These are phyloP conservation scores for Ophiorrhiza pumila DNA, from an alignment of 257 asterid species.

Conservation along the genomic window DNA sequence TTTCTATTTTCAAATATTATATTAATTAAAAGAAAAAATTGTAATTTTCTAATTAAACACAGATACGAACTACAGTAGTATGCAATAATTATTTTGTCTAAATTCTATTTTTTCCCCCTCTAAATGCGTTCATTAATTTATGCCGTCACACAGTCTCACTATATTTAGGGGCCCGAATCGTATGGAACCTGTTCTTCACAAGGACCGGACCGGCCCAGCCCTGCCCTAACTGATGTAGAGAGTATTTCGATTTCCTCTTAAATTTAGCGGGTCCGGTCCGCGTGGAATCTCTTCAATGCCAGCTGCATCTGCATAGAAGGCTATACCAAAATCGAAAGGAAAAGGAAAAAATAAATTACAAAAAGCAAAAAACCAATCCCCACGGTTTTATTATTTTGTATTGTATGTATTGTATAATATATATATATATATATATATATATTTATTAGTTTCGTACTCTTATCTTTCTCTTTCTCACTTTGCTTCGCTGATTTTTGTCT, in stretches of 20 bases:
- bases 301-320: neutral
- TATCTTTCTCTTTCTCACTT: constrained; percentile 14
- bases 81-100: too few species aligned
- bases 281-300: constrained; percentile 16
- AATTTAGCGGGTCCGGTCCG: constrained; percentile 21
- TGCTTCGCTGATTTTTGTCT: constrained; percentile 27
- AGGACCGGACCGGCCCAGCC: constrained; percentile 9
- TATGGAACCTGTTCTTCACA: neutral
- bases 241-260: too few species aligned
- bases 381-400: constrained; percentile 6
- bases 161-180: neutral
- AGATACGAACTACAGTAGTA: too few species aligned
- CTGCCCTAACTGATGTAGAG: neutral
- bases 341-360: neutral
- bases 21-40: too few species aligned
- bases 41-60: too few species aligned
- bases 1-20: too few species aligned
- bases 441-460: neutral
- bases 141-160: neutral
- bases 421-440: too few species aligned
- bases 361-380: neutral
- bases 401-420: too few species aligned
- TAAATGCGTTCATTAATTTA: neutral
- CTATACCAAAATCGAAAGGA: neutral
- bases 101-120: too few species aligned